Evolutionary conservation across 1,284 basidiomycete genomes (phyloP), one percentile per base, ranked within the genome.

Genomic region (Sanghuangporus sanghuang): DNA sequence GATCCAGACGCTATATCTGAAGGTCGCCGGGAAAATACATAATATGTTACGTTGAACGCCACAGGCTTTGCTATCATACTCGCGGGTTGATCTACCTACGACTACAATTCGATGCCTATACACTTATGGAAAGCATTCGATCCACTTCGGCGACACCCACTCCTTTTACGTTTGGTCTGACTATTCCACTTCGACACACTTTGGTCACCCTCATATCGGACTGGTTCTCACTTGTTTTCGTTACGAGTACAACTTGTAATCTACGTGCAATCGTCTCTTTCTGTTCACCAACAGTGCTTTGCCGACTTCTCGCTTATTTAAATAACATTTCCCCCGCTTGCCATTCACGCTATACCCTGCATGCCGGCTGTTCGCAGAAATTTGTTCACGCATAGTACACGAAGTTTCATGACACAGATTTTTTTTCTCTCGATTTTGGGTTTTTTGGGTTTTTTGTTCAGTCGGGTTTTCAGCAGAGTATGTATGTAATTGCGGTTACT

Each of bases 11-110:
- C 72, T 81, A 67, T 74, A 79, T 74, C 79, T 81, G 75, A 83
- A 79, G 81, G 82, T 85, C 81, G 85, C 85, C 81, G 80, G 75
- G 79, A 77, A 76, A 56, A 62, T 63, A 55, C 64, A 56, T 65
- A 61, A 61, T 54, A 36, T 65, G 18, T 62, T 62, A 38, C 14
- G 32, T 57, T 65, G 57, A 65, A 32, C 23, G 12, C 27, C 21
- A n/a, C 32, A 56, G 14, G 18, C 27, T 18, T 48, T 49, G 49
- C 32, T n/a, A 23, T 18, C 48, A 2, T 4, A 14, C 38, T 16
- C 48, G 23, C 35, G 18, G 21, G 36, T 14, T 14, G n/a, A 39
- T 40, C 12, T 23, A 60, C n/a, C 35, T 27, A 60, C 49, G 48
- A 52, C 12, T 40, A 39, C 36, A 21, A 39, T 14, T 39, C 5